Base-by-base conservation (phyloP, 2,329 filamentous ascomycete species). In the Neonectria neomacrospora region DNA sequence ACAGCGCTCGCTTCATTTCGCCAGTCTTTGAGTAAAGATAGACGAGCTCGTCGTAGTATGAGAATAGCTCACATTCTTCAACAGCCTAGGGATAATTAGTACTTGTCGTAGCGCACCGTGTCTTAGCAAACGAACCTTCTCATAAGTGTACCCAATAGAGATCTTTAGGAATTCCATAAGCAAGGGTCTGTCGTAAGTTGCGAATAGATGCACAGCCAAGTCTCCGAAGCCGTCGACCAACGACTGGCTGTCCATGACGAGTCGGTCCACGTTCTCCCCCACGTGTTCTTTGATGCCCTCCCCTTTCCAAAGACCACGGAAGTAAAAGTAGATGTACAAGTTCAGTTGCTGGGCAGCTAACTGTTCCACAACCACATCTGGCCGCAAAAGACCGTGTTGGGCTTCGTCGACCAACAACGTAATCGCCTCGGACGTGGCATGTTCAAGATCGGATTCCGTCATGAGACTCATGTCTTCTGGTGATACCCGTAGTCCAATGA, bases 1-100 rank as follows among this genome's bases (percentile, higher is more conserved):
- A 94, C 3, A 99, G 82, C 0, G 96, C 96, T 12, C 92, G 89
- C 78, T 97, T 97, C 71, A 93, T 96, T 77, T 97, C 90, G 0
- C 96, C 96, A 0, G 94, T 98, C 77, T 97, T 97, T 64, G 94
- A 96, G 72, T 98, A 91, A 1, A 99, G 87, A 74, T 96, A 96
- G 14, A 99, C 95, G n/a, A 98, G 86, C 76, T 99, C 96, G 39
- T 93, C 91, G 51, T 96, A 91, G 78, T 92, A 98, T 69, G 91
- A 89, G 68, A 88, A 86, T 14, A 84, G 81, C 77, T 98, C 94
- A 74, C 96, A 99, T 72, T 96, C 88, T 85, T 81, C 86, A 67
- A 80, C 91, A 77, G 80, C 93, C 88, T 85, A 77, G 2, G 4
- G 7, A 12, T 26, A 12, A 51, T 73, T 53, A 72, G 70, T 22